phyloP scores from a whole-genome alignment of 2,329 filamentous ascomycete species.

The Leptosphaerulina australis region DNA sequence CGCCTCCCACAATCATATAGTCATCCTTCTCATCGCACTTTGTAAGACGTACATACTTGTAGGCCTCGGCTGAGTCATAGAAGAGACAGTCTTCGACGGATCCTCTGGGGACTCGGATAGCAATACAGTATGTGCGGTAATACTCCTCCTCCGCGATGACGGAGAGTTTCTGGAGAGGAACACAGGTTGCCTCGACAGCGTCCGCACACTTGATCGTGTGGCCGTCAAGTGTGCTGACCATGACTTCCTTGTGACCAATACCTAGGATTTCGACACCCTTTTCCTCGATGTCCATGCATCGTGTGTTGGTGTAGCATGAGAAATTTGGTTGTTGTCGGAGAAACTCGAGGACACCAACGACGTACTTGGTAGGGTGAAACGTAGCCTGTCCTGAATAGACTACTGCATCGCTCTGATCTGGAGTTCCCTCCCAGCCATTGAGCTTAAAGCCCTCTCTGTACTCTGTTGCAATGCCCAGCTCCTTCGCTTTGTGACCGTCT shows the following conservation, averaged over 20 bases:
- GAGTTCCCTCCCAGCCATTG: constrained; percentile 58
- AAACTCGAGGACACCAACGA: constrained; percentile 60
- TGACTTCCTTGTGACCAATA: constrained; percentile 54
- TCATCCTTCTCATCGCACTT: constrained; percentile 60
- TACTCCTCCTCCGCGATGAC: constrained; percentile 61
- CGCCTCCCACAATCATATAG: constrained; percentile 63
- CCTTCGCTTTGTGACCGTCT: constrained; percentile 54
- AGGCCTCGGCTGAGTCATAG: constrained; percentile 61
- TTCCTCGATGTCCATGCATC: constrained; percentile 57
- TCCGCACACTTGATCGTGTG: constrained; percentile 56
- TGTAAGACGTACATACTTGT: constrained; percentile 63
- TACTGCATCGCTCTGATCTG: constrained; percentile 59
- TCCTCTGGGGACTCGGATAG: constrained; percentile 59
- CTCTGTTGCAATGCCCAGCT: constrained; percentile 53
- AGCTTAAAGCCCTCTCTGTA: constrained; percentile 56
- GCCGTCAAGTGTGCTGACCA: constrained; percentile 55
- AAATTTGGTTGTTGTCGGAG: constrained; percentile 60
- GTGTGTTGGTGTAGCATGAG: constrained; percentile 59
- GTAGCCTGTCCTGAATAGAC: constrained; percentile 58
- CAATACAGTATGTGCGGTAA: constrained; percentile 63
- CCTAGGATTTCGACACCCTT: constrained; percentile 55
- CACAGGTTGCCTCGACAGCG: constrained; percentile 61
- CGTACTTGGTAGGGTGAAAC: constrained; percentile 64
- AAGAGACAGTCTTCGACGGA: constrained; percentile 61
- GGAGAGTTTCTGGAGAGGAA: constrained; percentile 62